phyloP scores from a whole-genome alignment of 2,329 filamentous ascomycete species.

The Aspergillus sp. region DNA sequence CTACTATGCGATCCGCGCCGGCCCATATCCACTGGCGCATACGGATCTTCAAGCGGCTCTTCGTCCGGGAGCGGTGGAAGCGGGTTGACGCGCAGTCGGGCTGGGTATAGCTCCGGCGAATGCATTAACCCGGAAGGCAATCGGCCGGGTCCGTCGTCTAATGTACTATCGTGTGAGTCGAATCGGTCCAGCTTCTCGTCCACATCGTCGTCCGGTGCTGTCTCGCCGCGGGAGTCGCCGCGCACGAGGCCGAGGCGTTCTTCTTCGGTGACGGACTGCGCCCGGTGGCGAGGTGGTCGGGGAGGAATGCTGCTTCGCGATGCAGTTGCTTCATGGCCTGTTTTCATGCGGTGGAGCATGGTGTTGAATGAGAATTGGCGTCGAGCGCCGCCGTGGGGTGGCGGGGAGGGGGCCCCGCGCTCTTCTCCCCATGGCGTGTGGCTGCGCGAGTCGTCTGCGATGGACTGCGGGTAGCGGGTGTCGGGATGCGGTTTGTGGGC shows the following conservation, averaged over 20 bases:
- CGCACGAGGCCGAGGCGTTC: slow-evolving; percentile 81
- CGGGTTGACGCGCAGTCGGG: slow-evolving; percentile 32
- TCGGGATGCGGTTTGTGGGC: slow-evolving; percentile 52
- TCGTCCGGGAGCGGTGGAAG: slow-evolving; percentile 38
- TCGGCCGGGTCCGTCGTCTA: slow-evolving; percentile 8
- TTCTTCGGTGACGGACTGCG: slow-evolving; percentile 70
- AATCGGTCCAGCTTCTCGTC: slow-evolving; percentile 35
- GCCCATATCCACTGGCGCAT: slow-evolving; percentile 4
- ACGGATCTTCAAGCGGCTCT: slow-evolving; percentile 18
- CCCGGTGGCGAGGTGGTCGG: slow-evolving; percentile 44
- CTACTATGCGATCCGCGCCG: slow-evolving; percentile 26
- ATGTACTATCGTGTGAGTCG: slow-evolving; percentile 20
- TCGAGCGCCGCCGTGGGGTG: slow-evolving; percentile 57
- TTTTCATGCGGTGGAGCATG: slow-evolving; percentile 64
- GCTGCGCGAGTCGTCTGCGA: slow-evolving; percentile 43
- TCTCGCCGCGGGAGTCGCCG: slow-evolving; percentile 71
- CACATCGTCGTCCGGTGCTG: slow-evolving; percentile 33
- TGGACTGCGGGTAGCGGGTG: slow-evolving; percentile 35
- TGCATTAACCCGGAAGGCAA: background rate
- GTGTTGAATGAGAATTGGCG: slow-evolving; percentile 93
- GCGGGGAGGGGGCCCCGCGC: slow-evolving; percentile 28
- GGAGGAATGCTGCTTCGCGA: slow-evolving; percentile 35
- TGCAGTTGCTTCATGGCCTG: slow-evolving; percentile 28
- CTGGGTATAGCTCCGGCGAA: slow-evolving; percentile 14
- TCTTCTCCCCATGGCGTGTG: slow-evolving; percentile 40